phyloP scores from a whole-genome alignment of 192 early-diverging fungal species.

The Podila clonocystis region DNA sequence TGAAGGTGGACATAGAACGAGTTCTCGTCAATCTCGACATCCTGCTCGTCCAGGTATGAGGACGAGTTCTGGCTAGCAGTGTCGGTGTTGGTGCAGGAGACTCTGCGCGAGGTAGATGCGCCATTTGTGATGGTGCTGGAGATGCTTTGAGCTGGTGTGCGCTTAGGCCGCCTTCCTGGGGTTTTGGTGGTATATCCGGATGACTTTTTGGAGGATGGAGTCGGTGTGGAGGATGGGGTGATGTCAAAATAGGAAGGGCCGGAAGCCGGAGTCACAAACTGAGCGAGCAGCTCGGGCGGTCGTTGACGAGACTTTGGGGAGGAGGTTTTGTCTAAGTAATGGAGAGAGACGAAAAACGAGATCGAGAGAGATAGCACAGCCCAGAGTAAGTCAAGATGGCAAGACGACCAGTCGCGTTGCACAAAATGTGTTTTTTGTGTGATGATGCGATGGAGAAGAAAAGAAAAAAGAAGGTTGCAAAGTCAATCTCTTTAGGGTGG shows the following conservation, averaged over 20 bases:
- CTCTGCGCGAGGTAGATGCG: constrained; percentile 19
- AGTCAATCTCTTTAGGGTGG: constrained; percentile 3
- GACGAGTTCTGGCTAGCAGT: constrained; percentile 35
- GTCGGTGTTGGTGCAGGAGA: constrained; percentile 20
- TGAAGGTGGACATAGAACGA: constrained; percentile 49
- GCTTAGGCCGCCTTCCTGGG: constrained; percentile 35
- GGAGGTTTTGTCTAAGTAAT: background rate
- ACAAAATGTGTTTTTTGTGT: background rate
- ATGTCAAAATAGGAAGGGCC: constrained; percentile 49
- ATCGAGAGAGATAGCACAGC: constrained; percentile 2
- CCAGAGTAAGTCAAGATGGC: background rate
- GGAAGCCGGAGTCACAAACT: constrained; percentile 23
- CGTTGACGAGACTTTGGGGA: background rate
- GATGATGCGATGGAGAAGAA: constrained; percentile 1
- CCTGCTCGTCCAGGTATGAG: constrained; percentile 32
- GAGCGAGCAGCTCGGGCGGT: constrained; percentile 4
- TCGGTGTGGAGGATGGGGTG: constrained; percentile 18
- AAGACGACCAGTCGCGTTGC: background rate
- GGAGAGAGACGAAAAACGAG: background rate
- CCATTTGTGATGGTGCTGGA: constrained; percentile 43
- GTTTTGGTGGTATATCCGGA: constrained; percentile 32
- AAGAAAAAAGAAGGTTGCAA: constrained; percentile 19
- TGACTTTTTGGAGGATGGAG: constrained; percentile 11
- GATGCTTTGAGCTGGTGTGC: constrained; percentile 39
- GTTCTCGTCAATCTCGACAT: constrained; percentile 45